phyloP scores from a whole-genome alignment of 352 stramenopile genomes.

The Phytophthora boehmeriae region DNA sequence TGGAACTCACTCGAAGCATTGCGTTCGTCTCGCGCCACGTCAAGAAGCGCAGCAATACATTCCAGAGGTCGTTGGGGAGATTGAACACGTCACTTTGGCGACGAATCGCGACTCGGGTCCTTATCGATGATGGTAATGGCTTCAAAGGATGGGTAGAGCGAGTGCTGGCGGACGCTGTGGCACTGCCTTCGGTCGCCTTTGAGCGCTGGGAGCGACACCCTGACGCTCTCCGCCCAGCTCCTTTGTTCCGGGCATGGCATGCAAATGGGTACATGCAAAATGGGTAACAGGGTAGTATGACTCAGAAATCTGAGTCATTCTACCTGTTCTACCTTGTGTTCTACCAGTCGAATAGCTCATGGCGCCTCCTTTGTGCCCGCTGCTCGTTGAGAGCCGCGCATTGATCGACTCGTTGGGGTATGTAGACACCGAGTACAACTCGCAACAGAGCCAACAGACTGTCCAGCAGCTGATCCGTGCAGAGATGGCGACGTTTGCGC shows the following conservation, averaged over 20 bases:
- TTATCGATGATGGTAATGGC: not conserved
- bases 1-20: slow-evolving; percentile 38
- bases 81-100: slow-evolving; percentile 17
- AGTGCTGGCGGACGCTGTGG: not conserved
- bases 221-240: not conserved
- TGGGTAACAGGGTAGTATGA: no score
- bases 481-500: slow-evolving; percentile 75
- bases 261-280: no score
- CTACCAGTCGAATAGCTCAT: slow-evolving; percentile 13
- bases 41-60: slow-evolving; percentile 47
- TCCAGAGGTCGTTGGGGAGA: slow-evolving; percentile 53
- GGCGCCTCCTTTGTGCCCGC: slow-evolving; percentile 46
- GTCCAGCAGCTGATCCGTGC: slow-evolving; percentile 73
- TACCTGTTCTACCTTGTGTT: not conserved
- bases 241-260: no score
- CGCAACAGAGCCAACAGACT: slow-evolving; percentile 44
- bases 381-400: slow-evolving; percentile 63
- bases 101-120: not conserved
- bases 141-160: not conserved
- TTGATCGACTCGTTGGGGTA: slow-evolving; percentile 82
- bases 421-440: slow-evolving; percentile 71
- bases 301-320: not conserved
- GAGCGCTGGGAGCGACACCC: not conserved
- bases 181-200: not conserved
- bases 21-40: slow-evolving; percentile 50